Evolutionary conservation across 176 grass and related monocot genomes (phyloP), one percentile per base, ranked within the genome.

Genomic region (Puccinellia tenuiflora): DNA sequence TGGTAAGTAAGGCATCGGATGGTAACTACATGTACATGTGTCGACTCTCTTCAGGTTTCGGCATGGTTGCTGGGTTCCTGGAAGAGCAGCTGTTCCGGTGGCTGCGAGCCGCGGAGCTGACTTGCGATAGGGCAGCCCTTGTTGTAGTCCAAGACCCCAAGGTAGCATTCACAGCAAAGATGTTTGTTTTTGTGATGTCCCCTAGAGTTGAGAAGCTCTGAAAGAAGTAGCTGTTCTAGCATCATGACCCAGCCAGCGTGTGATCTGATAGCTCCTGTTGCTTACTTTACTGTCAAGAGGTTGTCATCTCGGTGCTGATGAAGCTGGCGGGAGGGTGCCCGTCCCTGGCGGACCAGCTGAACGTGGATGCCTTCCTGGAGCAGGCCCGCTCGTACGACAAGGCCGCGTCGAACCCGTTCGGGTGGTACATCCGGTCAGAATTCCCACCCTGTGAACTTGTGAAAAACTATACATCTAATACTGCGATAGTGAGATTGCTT

Each of bases 271-370:
- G 21, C 34, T 65, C 17, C 3, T 42, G 6, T 62, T 17, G 65
- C 55, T 82, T 18, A 77, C 79, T 83, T 82, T 18, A 77, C 79
- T 83, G 80, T 91, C 95, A 93, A 95, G 88, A 98, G 95, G 95
- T 93, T 53, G 95, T 98, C 88, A 90, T 98, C 48, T 98, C 92
- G 50, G 95, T 98, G 75, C 83, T 98, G 88, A 98, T 98, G 95
- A 98, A 98, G 85, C 76, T 98, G 38, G 95, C 90, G 5, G 95
- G 95, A 86, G 95, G 95, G 9, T 90, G 92, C 62, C 95, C 95
- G 3, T 98, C 92, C 61, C 90, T 98, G 34, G 86, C 90, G 1
- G 92, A 95, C 43, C 92, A 98, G 71, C 85, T 98, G 57, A 98
- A 91, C 8, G 88, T 97, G 13, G 92, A 97, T n/a, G 95, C 95